Evolutionary conservation across 2,329 filamentous ascomycete genomes (phyloP).

Genomic region (Aspergillus jensenii): DNA sequence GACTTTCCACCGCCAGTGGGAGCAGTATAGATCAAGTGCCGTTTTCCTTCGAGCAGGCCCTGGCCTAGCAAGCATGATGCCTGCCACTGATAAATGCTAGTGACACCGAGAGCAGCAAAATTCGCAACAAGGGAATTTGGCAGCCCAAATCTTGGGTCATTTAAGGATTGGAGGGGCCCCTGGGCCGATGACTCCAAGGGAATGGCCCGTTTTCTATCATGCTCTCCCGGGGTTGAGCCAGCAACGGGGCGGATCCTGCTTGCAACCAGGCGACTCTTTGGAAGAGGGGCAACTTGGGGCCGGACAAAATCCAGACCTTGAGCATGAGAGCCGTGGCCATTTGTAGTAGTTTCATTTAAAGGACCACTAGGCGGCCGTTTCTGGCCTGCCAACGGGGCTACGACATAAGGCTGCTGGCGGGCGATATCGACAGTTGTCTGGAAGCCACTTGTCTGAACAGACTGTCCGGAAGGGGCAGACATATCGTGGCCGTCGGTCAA

Average conservation of each 20-base stretch:
- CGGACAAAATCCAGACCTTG: constrained; percentile 28
- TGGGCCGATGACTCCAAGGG: constrained; percentile 43
- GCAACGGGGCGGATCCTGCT: constrained; percentile 34
- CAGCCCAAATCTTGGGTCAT: constrained; percentile 64
- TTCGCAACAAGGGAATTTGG: constrained; percentile 62
- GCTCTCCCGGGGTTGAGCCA: constrained; percentile 15
- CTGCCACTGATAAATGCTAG: constrained; percentile 76
- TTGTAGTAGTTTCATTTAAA: constrained; percentile 7
- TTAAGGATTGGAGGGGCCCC: constrained; percentile 56
- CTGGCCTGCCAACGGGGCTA: constrained; percentile 47
- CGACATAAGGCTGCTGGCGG: constrained; percentile 41
- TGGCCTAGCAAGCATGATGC: constrained; percentile 69
- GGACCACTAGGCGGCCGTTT: constrained; percentile 44
- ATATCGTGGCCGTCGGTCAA: constrained; percentile 20
- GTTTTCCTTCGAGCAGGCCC: constrained; percentile 63
- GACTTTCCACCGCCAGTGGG: constrained; percentile 78
- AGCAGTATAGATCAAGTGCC: constrained; percentile 75
- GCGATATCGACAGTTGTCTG: constrained; percentile 47
- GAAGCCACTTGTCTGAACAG: constrained; percentile 53
- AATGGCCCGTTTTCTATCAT: constrained; percentile 38
- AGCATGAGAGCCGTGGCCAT: background rate
- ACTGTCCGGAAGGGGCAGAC: constrained; percentile 24
- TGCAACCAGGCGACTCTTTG: constrained; percentile 39
- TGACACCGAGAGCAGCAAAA: constrained; percentile 66
- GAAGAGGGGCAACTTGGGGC: constrained; percentile 25